These are phyloP conservation scores for Polygonum aviculare DNA, from an alignment of 148 eudicot species.

Conservation along the genomic window DNA sequence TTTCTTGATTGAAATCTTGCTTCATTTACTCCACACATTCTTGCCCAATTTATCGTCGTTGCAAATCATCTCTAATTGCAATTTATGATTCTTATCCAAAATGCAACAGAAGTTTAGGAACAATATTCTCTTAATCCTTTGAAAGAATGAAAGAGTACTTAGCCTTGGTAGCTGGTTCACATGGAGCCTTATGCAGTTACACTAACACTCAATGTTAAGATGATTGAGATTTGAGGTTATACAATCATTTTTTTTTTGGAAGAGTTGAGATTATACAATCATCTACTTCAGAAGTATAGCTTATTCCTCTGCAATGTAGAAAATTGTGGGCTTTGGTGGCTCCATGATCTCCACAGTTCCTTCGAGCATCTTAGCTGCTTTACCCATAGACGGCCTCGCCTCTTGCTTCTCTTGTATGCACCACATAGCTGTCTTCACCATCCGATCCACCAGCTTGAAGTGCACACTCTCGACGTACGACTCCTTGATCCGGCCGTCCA, in stretches of 20 bases:
- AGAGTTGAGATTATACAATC: neutral
- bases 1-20: too few species aligned
- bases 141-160: too few species aligned
- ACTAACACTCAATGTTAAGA: too few species aligned
- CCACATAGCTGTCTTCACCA: constrained; percentile 96
- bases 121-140: too few species aligned
- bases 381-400: constrained; percentile 85
- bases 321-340: constrained; percentile 66
- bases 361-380: constrained; percentile 89
- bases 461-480: constrained; percentile 43
- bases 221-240: neutral
- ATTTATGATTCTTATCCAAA: neutral
- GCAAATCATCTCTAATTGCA: neutral
- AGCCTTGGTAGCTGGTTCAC: too few species aligned
- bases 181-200: too few species aligned
- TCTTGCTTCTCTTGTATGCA: constrained; percentile 84
- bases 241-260: too few species aligned
- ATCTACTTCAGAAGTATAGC: neutral
- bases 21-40: too few species aligned
- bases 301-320: constrained; percentile 2
- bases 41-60: neutral
- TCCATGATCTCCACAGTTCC: constrained; percentile 78
- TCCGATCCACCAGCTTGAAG: constrained; percentile 47
- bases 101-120: neutral
- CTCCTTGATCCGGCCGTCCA: constrained; percentile 50